Evolutionary conservation across 176 grass and related monocot species (phyloP).

Genomic region (Triticum timopheevii): DNA sequence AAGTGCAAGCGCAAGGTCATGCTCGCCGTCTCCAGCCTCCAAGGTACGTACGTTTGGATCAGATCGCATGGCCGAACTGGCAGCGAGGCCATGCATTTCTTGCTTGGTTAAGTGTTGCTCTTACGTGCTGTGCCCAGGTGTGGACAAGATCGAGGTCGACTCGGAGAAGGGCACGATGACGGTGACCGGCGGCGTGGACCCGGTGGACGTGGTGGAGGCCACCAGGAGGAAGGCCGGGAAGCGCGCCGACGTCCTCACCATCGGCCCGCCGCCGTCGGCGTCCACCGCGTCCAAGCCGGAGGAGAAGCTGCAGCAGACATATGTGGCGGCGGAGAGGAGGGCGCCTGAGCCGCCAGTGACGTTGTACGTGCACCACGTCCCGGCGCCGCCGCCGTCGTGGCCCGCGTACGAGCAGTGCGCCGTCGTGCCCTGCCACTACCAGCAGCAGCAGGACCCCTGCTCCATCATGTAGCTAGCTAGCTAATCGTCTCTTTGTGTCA

Average conservation of each 20-base stretch:
- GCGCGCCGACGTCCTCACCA: slow-evolving; percentile 48
- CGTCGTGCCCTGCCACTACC: slow-evolving; percentile 12
- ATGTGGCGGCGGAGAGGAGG: slow-evolving; percentile 10
- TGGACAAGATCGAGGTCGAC: slow-evolving; percentile 80
- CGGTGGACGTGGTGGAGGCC: slow-evolving; percentile 57
- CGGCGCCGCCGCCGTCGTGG: slow-evolving; percentile 32
- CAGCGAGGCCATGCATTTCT: background rate
- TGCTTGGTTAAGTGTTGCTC: background rate
- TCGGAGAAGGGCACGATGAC: slow-evolving; percentile 60
- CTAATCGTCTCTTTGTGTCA: no score
- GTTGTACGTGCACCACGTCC: slow-evolving; percentile 40
- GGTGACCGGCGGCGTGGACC: slow-evolving; percentile 63
- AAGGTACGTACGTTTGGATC: slow-evolving; percentile 29
- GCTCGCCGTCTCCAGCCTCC: slow-evolving; percentile 55
- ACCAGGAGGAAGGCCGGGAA: slow-evolving; percentile 63
- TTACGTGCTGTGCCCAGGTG: slow-evolving; percentile 25
- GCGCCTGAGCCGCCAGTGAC: slow-evolving; percentile 15
- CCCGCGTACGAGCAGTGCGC: slow-evolving; percentile 35
- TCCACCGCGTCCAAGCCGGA: slow-evolving; percentile 34
- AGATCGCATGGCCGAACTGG: background rate
- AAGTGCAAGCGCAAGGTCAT: slow-evolving; percentile 79
- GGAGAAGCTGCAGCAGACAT: background rate
- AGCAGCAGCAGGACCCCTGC: slow-evolving; percentile 29
- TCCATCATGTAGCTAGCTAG: slow-evolving; percentile 39
- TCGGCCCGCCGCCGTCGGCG: slow-evolving; percentile 29